Percentiles rank a stretch among this genome's conserved stretches.
Conservation (phyloP, 1,284 basidiomycete genomes). For the Boletus smithii region DNA sequence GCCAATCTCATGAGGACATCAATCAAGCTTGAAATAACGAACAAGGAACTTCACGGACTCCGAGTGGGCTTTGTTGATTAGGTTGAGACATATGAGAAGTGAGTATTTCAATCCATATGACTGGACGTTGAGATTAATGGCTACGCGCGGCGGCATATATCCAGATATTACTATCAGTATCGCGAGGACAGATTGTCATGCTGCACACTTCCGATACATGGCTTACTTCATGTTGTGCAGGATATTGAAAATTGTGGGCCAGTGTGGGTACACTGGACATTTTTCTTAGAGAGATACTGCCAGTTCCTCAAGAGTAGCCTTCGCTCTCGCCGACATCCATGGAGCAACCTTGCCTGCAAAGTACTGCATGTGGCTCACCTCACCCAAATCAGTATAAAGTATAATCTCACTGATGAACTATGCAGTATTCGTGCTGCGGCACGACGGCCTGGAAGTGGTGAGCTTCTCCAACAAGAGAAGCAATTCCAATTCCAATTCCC, state of each 20-base stretch:
- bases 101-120: too few relatives aligned
- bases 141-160: too few relatives aligned
- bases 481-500: too few relatives aligned
- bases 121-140: too few relatives aligned
- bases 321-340: neutral
- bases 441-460: too few relatives aligned
- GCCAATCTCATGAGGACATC: slow-evolving; percentile 2
- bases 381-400: too few relatives aligned
- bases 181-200: neutral
- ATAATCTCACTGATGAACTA: too few relatives aligned
- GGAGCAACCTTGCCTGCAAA: neutral
- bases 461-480: too few relatives aligned
- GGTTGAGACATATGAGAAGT: too few relatives aligned
- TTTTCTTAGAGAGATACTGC: neutral
- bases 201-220: neutral
- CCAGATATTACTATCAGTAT: neutral
- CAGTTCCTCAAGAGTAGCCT: neutral
- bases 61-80: too few relatives aligned
- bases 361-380: neutral
- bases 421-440: too few relatives aligned
- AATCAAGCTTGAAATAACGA: neutral
- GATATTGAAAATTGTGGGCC: neutral
- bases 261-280: neutral
- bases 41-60: too few relatives aligned
- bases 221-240: neutral